These are phyloP conservation scores for Biscogniauxia sp. DNA, from an alignment of 2,329 filamentous ascomycete genomes.

Conservation along the genomic window DNA sequence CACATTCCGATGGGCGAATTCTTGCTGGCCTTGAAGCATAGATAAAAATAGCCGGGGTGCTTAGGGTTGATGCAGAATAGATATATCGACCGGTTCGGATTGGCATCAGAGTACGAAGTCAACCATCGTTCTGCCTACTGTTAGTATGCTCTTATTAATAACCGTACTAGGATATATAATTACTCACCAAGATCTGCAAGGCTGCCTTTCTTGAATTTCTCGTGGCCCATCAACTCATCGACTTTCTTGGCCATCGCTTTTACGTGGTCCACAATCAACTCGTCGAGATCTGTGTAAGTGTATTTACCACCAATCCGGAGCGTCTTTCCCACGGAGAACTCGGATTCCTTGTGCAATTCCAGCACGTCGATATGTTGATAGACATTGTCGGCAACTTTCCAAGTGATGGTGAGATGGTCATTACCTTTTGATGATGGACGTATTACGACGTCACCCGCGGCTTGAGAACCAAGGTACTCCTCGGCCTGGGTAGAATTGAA, in stretches of 20 bases:
- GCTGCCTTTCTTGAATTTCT: conserved; percentile 85
- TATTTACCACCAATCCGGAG: conserved; percentile 85
- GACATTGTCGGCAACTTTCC: conserved; percentile 96
- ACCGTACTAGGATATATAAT: neutral
- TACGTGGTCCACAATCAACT: conserved; percentile 94
- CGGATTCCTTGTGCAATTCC: conserved; percentile 94
- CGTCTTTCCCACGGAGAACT: conserved; percentile 86
- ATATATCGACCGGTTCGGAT: conserved; percentile 90
- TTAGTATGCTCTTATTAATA: conserved; percentile 18
- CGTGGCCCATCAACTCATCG: conserved; percentile 89
- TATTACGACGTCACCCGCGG: conserved; percentile 87
- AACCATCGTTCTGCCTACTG: conserved; percentile 80
- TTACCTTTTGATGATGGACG: conserved; percentile 92
- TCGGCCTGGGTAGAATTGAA: conserved; percentile 93
- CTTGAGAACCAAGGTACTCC: conserved; percentile 84
- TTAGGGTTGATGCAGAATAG: conserved; percentile 93
- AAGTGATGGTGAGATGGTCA: conserved; percentile 93
- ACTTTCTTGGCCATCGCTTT: conserved; percentile 98
- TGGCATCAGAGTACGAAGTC: conserved; percentile 91
- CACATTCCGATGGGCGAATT: conserved; percentile 71
- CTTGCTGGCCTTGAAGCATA: conserved; percentile 92
- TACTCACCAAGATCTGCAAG: conserved; percentile 79
- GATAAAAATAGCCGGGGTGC: conserved; percentile 89
- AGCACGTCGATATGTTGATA: conserved; percentile 98
- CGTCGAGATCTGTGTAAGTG: conserved; percentile 93